These are phyloP conservation scores for Medicago lupulina DNA, from an alignment of 306 rosid genomes.

Conservation along the genomic window DNA sequence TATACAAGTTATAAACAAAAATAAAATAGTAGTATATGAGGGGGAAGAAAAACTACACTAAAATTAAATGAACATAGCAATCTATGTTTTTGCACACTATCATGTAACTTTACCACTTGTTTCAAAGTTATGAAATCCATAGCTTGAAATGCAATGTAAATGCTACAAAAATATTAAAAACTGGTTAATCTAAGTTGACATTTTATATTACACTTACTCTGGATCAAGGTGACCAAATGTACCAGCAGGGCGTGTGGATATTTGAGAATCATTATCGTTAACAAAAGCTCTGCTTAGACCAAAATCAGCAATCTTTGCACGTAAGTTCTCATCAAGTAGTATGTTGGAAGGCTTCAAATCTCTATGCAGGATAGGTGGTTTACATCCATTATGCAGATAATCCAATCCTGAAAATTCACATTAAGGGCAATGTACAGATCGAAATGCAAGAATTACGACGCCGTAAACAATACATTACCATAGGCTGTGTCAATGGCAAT, in stretches of 20 bases:
- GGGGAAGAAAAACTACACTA: no score
- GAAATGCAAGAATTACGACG: not conserved
- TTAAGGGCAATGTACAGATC: no score
- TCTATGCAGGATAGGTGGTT: conserved; percentile 51
- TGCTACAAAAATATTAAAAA: no score
- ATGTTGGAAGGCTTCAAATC: conserved; percentile 66
- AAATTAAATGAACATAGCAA: no score
- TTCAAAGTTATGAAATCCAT: not conserved
- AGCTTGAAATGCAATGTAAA: no score
- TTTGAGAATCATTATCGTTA: conserved; percentile 40
- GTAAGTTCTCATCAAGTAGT: conserved; percentile 44
- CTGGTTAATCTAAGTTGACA: not conserved
- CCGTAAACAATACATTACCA: not conserved
- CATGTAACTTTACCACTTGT: no score
- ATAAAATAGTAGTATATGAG: no score
- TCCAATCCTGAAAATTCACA: conserved; percentile 44
- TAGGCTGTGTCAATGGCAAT: conserved; percentile 34
- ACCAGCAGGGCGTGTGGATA: conserved; percentile 46
- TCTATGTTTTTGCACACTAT: no score
- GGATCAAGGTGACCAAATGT: conserved; percentile 57
- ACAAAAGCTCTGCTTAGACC: conserved; percentile 51
- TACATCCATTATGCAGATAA: conserved; percentile 55
- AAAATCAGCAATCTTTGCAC: conserved; percentile 59
- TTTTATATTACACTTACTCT: conserved; percentile 46
- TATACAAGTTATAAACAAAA: no score